Conservation (phyloP, 371 early-diverging fungal species). For the Mucor saturninus region DNA sequence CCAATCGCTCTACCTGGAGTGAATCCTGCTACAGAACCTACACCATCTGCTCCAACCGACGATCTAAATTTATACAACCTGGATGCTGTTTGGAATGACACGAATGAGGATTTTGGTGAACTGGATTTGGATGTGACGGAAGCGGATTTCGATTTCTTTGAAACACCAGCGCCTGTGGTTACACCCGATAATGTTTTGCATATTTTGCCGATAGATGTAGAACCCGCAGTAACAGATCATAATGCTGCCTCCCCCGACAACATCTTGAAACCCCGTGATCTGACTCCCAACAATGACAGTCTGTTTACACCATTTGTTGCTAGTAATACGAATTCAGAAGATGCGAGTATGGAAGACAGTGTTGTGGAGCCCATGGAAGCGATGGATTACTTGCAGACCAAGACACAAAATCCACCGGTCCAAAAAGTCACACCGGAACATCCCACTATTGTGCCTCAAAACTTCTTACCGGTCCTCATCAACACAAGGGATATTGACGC, state of each 20-base stretch:
- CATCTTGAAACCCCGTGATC: neutral
- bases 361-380: neutral
- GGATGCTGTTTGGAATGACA: neutral
- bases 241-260: neutral
- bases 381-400: neutral
- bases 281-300: slow-evolving; percentile 6
- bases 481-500: slow-evolving; percentile 36
- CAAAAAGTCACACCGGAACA: neutral
- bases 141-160: slow-evolving; percentile 51
- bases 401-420: neutral
- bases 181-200: slow-evolving; percentile 3
- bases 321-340: slow-evolving; percentile 4
- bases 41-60: neutral
- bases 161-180: slow-evolving; percentile 12
- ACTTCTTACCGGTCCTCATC: slow-evolving; percentile 41
- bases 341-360: neutral
- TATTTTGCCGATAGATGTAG: slow-evolving; percentile 5
- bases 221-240: neutral
- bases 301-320: slow-evolving; percentile 11
- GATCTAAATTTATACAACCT: slow-evolving; percentile 1
- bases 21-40: no score
- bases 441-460: slow-evolving; percentile 27
- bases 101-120: slow-evolving; percentile 25
- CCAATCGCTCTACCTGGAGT: no score
- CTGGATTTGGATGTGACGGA: slow-evolving; percentile 52